Percentiles rank a stretch among this genome's conserved stretches.
These are phyloP conservation scores for Beauveria varroae DNA, from an alignment of 2,329 filamentous ascomycete species.

Conservation along the genomic window DNA sequence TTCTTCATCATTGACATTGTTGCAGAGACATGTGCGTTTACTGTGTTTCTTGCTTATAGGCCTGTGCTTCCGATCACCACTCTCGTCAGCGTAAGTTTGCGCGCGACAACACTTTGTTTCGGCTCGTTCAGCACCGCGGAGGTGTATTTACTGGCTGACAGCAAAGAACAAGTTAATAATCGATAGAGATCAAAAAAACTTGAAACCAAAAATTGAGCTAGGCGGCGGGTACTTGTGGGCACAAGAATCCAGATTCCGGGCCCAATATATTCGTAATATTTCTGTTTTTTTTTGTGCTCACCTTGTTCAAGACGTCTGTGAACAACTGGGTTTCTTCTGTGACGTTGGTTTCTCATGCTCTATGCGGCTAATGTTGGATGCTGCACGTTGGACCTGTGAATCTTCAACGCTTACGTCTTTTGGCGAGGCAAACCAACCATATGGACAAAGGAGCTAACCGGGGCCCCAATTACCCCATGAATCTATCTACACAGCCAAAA, in stretches of 20 bases:
- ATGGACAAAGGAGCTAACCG: background rate
- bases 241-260: background rate
- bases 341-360: background rate
- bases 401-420: background rate
- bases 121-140: background rate
- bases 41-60: background rate
- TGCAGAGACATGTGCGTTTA: too few relatives aligned
- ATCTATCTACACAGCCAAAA: background rate
- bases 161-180: too few relatives aligned
- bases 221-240: background rate
- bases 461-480: background rate
- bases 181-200: background rate
- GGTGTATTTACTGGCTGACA: too few relatives aligned
- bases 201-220: background rate
- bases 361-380: background rate
- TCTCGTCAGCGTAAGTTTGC: conserved; percentile 3
- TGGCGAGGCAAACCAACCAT: background rate
- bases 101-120: background rate
- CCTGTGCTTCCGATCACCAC: background rate
- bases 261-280: background rate
- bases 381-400: background rate
- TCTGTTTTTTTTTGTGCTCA: background rate
- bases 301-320: background rate
- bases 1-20: too few relatives aligned
- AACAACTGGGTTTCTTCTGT: too few relatives aligned